These are phyloP conservation scores for Ustilago tritici DNA, from an alignment of 1,284 basidiomycete genomes.

Conservation along the genomic window DNA sequence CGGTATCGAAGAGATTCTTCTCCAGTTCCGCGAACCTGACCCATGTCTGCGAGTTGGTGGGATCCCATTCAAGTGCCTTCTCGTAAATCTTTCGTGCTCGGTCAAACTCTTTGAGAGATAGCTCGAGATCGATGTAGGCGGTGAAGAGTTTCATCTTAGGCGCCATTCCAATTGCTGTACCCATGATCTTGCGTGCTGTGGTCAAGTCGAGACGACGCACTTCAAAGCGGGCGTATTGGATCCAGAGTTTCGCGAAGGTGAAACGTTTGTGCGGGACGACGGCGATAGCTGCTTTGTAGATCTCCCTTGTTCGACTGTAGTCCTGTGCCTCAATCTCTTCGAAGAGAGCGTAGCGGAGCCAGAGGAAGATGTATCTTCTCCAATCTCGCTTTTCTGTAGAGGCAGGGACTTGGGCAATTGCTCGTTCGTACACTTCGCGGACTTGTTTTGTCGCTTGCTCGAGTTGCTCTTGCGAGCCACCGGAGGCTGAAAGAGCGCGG, in stretches of 20 bases:
- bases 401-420: slow-evolving; percentile 94
- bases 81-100: slow-evolving; percentile 91
- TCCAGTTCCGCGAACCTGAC: slow-evolving; percentile 97
- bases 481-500: slow-evolving; percentile 71
- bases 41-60: slow-evolving; percentile 74
- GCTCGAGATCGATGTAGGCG: slow-evolving; percentile 66
- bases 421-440: slow-evolving; percentile 93
- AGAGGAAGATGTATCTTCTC: slow-evolving; percentile 93
- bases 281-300: slow-evolving; percentile 89
- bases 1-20: slow-evolving; percentile 87
- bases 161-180: slow-evolving; percentile 91
- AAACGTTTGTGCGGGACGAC: slow-evolving; percentile 95
- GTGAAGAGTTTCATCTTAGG: slow-evolving; percentile 80
- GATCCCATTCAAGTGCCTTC: slow-evolving; percentile 78
- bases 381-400: slow-evolving; percentile 80
- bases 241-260: slow-evolving; percentile 88
- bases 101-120: slow-evolving; percentile 81
- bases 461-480: slow-evolving; percentile 39
- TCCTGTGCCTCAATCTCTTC: slow-evolving; percentile 97
- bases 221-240: slow-evolving; percentile 89
- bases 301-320: slow-evolving; percentile 83
- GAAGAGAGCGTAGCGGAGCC: slow-evolving; percentile 95
- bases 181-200: slow-evolving; percentile 89
- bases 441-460: slow-evolving; percentile 73
- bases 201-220: slow-evolving; percentile 84